Evolutionary conservation across 116 monocot species (phyloP).

Genomic region (Trichopus zeylanicus): DNA sequence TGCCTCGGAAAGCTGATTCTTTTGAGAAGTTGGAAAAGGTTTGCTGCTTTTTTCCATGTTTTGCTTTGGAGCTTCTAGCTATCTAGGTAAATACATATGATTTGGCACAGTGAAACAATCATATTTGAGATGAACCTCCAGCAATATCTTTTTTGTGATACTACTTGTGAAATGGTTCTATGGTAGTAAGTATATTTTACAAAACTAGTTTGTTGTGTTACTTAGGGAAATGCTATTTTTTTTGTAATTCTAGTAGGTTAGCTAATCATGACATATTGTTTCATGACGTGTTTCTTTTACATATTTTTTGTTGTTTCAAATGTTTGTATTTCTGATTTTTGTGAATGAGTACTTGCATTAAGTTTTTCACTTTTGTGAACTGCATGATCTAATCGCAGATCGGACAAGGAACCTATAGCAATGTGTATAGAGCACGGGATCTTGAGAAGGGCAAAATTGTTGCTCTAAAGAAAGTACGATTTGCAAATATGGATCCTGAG

Average conservation of each 20-base stretch:
- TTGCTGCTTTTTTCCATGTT: neutral
- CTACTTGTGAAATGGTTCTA: neutral
- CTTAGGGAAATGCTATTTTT: no score
- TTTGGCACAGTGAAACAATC: neutral
- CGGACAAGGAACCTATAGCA: slow-evolving; percentile 94
- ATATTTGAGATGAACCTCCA: neutral
- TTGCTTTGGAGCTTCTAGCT: neutral
- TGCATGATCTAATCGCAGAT: slow-evolving; percentile 36
- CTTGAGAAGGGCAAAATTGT: slow-evolving; percentile 73
- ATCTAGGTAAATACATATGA: neutral
- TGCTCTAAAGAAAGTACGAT: slow-evolving; percentile 88
- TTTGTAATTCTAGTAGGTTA: no score
- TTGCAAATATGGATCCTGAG: slow-evolving; percentile 83
- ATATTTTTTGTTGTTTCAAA: no score
- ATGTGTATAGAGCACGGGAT: slow-evolving; percentile 80
- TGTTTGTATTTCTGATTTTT: neutral
- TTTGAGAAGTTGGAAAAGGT: slow-evolving; percentile 87
- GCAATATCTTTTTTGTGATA: no score
- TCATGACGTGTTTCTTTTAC: no score
- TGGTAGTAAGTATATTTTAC: no score
- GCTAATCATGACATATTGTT: no score
- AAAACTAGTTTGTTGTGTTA: neutral
- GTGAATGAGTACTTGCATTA: neutral
- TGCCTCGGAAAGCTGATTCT: slow-evolving; percentile 56
- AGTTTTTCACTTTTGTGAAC: neutral